Conservation (phyloP, 345 rosid species). For the Salix exigua region DNA sequence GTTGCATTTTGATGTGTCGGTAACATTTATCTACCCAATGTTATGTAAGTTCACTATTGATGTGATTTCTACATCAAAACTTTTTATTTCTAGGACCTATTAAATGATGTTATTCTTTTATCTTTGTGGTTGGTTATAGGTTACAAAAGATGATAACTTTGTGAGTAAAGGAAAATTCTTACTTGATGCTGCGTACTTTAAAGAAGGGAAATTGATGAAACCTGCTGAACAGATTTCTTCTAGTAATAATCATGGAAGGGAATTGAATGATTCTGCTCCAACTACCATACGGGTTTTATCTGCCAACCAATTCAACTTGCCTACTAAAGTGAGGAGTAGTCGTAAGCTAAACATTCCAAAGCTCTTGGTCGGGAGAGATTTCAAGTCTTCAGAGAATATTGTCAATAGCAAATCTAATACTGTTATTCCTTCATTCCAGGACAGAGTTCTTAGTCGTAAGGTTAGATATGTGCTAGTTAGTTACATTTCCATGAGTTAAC, state of each 20-base stretch:
- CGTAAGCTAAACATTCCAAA: conserved; percentile 49
- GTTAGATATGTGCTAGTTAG: conserved; percentile 26
- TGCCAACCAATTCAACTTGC: conserved; percentile 45
- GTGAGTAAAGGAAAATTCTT: conserved; percentile 45
- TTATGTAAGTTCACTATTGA: not conserved
- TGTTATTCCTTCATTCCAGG: conserved; percentile 27
- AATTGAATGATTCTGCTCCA: conserved; percentile 44
- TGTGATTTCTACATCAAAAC: not conserved
- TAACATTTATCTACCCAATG: not conserved
- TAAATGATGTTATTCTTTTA: conserved; percentile 9
- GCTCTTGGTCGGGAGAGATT: conserved; percentile 35
- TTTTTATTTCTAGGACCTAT: not conserved
- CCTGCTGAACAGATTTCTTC: conserved; percentile 44
- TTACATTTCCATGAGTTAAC: conserved; percentile 16
- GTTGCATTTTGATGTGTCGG: not conserved
- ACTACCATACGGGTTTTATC: conserved; percentile 30
- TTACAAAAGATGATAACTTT: conserved; percentile 36
- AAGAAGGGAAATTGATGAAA: conserved; percentile 50
- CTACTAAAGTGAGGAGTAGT: conserved; percentile 69
- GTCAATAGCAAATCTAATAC: conserved; percentile 35
- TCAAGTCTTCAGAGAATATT: conserved; percentile 27
- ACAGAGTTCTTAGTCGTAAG: conserved; percentile 34
- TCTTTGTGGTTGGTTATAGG: conserved; percentile 30
- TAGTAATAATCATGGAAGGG: conserved; percentile 41
- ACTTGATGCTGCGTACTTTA: conserved; percentile 33